Evolutionary conservation across 2,329 filamentous ascomycete species (phyloP), one percentile per base, ranked within the genome.

Genomic region (Penicillium sp.): DNA sequence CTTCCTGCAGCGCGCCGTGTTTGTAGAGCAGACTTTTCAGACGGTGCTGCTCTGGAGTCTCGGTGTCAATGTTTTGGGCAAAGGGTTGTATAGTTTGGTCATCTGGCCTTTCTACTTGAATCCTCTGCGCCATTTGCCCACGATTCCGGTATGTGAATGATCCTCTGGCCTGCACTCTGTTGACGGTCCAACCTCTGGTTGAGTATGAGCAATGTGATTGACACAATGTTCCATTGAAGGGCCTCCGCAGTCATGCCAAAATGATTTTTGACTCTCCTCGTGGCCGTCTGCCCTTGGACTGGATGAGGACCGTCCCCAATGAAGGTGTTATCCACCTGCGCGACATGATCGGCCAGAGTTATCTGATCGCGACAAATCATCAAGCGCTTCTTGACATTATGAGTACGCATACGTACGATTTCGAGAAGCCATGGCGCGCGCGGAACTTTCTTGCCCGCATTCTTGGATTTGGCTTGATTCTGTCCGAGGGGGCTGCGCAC

Each of bases 271-370:
- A 67, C 41, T 54, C 60, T 9, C 67, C 67, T 3, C 61, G 64
- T 7, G 67, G 67, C 7, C 55, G 54, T 3, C 47, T 55, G 1
- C 63, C 64, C 0, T 47, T 69, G 12, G 32, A 65, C 39, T 82
- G 78, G 78, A 72, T 76, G 41, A 73, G 76, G 38, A 71, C 61
- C 5, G 67, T 80, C 9, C 75, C 75, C 3, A 80, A 81, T 51
- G 74, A 80, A 42, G 79, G 79, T 1, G 64, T 82, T 4, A 71
- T 82, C 35, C 69, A 75, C 51, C 79, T 80, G 55, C 68, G 70
- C 13, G 71, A 74, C 56, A 60, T 70, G 37, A 70, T 79, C 57
- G 75, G 76, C 47, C 53, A 54, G 9, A 61, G 56, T 32, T 56
- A 58, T 34, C 52, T 68, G 5, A 25, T 69, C 5, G 55, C 60